Evolutionary conservation across 2,329 filamentous ascomycete genomes (phyloP).

Genomic region (Pseudodiploospora longispora): DNA sequence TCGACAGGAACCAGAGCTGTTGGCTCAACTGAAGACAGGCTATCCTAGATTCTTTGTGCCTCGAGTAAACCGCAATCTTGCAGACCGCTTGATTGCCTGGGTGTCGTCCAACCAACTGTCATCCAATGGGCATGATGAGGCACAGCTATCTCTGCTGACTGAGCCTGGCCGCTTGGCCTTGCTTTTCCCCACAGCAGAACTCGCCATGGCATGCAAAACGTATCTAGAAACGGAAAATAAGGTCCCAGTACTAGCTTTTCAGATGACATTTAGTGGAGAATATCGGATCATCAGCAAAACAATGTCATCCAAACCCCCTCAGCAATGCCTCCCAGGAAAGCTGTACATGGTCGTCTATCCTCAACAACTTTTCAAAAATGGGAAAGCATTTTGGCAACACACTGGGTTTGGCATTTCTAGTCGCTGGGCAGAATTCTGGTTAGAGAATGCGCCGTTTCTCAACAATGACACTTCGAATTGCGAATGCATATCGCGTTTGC

Average conservation of each 20-base stretch:
- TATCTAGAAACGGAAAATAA: constrained; percentile 11
- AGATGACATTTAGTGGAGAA: constrained; percentile 9
- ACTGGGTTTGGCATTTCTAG: constrained; percentile 22
- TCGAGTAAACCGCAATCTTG: constrained; percentile 14
- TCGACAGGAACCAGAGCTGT: constrained; percentile 12
- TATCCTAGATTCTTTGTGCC: constrained; percentile 22
- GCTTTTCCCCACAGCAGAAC: constrained; percentile 11
- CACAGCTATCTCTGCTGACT: neutral
- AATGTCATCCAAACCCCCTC: neutral
- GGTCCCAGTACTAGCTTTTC: neutral
- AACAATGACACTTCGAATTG: neutral
- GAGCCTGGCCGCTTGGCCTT: constrained; percentile 1
- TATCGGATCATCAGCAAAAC: neutral
- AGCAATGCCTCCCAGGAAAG: neutral
- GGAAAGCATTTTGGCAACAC: constrained; percentile 23
- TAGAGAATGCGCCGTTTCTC: constrained; percentile 15
- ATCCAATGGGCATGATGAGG: too few relatives aligned
- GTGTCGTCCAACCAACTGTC: neutral
- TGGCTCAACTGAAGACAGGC: constrained; percentile 16
- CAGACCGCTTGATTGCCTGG: constrained; percentile 13
- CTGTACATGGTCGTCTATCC: constrained; percentile 14
- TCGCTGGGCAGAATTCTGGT: constrained; percentile 18
- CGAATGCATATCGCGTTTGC: neutral
- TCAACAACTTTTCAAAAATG: constrained; percentile 9
- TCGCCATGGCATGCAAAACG: constrained; percentile 10